These are phyloP conservation scores for Fusarium pseudograminearum DNA, from an alignment of 2,329 filamentous ascomycete genomes.

Conservation along the genomic window DNA sequence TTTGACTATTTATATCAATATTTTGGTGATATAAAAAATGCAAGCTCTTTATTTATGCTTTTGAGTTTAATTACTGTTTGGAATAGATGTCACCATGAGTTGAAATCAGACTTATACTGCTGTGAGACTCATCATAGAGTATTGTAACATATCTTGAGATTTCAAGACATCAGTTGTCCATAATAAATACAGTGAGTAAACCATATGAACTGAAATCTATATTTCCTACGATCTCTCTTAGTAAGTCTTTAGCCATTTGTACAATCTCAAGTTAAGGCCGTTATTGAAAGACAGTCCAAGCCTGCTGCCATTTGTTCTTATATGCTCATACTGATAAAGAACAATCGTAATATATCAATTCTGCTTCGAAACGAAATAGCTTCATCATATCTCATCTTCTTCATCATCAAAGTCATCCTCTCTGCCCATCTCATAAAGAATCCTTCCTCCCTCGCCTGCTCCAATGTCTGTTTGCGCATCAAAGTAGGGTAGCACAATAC, in stretches of 20 bases:
- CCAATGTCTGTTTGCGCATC: conserved; percentile 89
- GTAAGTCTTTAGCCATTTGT: not conserved
- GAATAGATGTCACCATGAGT: not conserved
- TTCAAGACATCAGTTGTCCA: not conserved
- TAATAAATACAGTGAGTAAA: not conserved
- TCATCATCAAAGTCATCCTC: conserved; percentile 98
- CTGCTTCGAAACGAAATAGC: not conserved
- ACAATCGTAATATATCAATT: conserved; percentile 9
- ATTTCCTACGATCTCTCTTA: not conserved
- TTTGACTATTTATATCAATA: not conserved
- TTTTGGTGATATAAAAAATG: not conserved
- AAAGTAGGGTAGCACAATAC: conserved; percentile 93
- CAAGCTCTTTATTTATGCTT: accelerated
- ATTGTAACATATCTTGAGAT: not conserved
- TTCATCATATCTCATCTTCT: conserved; percentile 83
- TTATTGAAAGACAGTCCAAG: not conserved
- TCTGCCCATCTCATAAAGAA: conserved; percentile 94
- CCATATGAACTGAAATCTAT: not conserved
- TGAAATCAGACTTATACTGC: not conserved
- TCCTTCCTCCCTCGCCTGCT: conserved; percentile 87
- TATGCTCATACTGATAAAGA: not conserved
- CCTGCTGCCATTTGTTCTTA: not conserved
- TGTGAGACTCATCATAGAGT: not conserved
- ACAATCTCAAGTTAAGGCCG: not conserved
- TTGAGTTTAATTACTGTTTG: too few species aligned